These are phyloP conservation scores for Parasitella parasitica DNA, from an alignment of 371 early-diverging fungal genomes.

Conservation along the genomic window DNA sequence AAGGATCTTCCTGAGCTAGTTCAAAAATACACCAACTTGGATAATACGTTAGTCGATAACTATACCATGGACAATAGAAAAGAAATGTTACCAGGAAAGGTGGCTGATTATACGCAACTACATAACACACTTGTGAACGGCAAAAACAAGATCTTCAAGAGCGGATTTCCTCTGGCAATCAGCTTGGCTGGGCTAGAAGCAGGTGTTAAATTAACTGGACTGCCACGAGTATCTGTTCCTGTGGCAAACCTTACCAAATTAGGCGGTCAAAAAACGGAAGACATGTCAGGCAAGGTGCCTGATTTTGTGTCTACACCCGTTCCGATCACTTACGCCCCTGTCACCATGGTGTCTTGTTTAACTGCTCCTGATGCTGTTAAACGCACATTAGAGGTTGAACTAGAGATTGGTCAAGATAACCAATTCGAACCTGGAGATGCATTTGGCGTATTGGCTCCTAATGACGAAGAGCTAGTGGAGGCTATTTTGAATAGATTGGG, in stretches of 20 bases:
- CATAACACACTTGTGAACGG: not conserved
- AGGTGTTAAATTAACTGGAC: conserved; percentile 60
- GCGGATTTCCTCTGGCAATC: conserved; percentile 39
- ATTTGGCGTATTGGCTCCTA: conserved; percentile 82
- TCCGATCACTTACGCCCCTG: conserved; percentile 42
- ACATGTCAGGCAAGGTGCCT: conserved; percentile 7
- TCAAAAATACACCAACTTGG: conserved; percentile 24
- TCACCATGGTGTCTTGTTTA: conserved; percentile 53
- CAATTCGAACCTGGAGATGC: conserved; percentile 82
- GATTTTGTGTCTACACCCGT: conserved; percentile 52
- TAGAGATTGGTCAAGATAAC: conserved; percentile 60
- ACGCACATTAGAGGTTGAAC: conserved; percentile 71
- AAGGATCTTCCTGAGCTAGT: conserved; percentile 20
- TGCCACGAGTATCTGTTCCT: conserved; percentile 62
- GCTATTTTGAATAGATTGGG: conserved; percentile 51
- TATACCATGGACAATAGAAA: not conserved
- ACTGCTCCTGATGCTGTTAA: conserved; percentile 66
- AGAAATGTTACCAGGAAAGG: conserved; percentile 2
- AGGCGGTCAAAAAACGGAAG: conserved; percentile 8
- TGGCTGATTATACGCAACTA: not conserved
- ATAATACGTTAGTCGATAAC: conserved; percentile 27
- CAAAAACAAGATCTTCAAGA: not conserved
- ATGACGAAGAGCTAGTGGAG: conserved; percentile 59
- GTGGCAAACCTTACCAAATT: conserved; percentile 36
- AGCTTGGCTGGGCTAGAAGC: conserved; percentile 54